Conservation (phyloP, 2,329 filamentous ascomycete species). For the Zymoseptoria passerinii region DNA sequence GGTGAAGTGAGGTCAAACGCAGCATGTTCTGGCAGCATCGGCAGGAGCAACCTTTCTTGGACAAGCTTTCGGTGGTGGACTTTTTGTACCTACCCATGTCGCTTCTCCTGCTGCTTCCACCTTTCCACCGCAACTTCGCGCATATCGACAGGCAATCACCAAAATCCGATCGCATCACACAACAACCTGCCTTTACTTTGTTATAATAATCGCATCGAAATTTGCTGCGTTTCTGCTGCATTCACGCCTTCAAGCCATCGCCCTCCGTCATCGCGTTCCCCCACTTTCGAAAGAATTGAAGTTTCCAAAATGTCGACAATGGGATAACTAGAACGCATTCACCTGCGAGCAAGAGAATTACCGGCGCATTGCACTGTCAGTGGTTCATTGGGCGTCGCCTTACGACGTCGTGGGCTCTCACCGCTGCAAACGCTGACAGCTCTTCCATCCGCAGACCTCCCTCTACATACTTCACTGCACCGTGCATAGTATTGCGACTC, state of each 20-base stretch:
- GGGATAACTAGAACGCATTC: background rate
- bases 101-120: background rate
- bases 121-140: background rate
- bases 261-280: background rate
- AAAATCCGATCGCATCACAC: background rate
- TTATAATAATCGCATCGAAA: background rate
- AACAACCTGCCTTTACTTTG: background rate
- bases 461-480: slow-evolving; percentile 1
- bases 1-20: background rate
- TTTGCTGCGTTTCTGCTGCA: background rate
- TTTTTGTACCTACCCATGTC: background rate
- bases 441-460: background rate
- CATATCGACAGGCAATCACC: background rate
- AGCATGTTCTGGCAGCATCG: background rate
- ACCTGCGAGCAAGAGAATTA: background rate
- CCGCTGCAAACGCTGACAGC: background rate
- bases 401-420: background rate
- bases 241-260: background rate
- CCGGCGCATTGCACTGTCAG: background rate
- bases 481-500: background rate
- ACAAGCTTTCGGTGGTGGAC: background rate
- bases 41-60: background rate
- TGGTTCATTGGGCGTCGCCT: background rate
- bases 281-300: background rate
- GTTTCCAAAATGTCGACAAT: background rate